Evolutionary conservation across 345 rosid species (phyloP), one percentile per base, ranked within the genome.

Genomic region (Chamaenerion angustifolium): DNA sequence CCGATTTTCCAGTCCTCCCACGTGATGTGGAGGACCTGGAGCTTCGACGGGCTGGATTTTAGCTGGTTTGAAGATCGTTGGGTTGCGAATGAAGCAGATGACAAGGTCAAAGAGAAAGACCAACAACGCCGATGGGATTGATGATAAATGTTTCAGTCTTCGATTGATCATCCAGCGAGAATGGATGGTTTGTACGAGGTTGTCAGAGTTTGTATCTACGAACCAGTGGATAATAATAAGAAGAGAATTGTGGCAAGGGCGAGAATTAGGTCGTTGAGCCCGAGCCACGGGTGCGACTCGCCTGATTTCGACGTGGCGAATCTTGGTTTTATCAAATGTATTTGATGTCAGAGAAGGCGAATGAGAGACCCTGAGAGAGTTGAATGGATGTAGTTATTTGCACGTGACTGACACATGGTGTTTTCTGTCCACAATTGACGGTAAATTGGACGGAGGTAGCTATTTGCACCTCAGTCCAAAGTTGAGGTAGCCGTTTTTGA

Each of bases 1-100:
- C 96, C 96, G 7, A 61, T 57, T 60, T 83, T 88, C 96, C 96
- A 88, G 59, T 88, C 96, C 8, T 88, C 85, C 90, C 81, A 81
- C 6, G 78, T 81, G 19, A 81, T 76, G 14, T 54, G 72, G 48
- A 88, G 45, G 42, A 88, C 21, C 0, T 56, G 65, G 11, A 88
- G 69, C 49, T 56, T 76, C 1, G 88, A 79, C 0, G 96, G 96
- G 23, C 96, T 94, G 11, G 81, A 76, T 42, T 43, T 71, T 6
- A 85, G 68, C 57, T n/a, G 78, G 69, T 21, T 46, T 52, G 35
- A 76, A 62, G 19, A 77, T 78, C 0, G 79, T 56, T 0, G 87
- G 82, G 58, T 83, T 85, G 10, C 88, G 84, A 18, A 77, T 47
- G 48, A 83, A 74, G 62, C 93, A 83, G 21, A 83, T 43, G 37